Conservation (phyloP, 495 filamentous ascomycete species). For the Bacidia gigantensis region DNA sequence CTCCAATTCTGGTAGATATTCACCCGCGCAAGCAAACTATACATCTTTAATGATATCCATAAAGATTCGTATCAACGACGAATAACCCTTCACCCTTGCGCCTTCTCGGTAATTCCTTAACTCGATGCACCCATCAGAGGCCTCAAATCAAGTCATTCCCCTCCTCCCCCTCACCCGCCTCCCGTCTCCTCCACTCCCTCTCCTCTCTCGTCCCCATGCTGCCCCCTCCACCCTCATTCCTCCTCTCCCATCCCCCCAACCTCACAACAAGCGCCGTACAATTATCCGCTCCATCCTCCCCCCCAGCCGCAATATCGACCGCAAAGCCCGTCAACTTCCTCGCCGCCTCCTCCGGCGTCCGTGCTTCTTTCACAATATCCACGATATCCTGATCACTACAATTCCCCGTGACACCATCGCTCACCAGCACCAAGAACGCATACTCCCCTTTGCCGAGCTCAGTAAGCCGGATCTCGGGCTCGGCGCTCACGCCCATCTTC, state of each 20-base stretch:
- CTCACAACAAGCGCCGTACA: slow-evolving; percentile 87
- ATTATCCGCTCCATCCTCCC: slow-evolving; percentile 53
- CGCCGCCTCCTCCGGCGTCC: slow-evolving; percentile 75
- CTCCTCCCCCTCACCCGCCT: slow-evolving; percentile 75
- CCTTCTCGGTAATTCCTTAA: too few relatives aligned
- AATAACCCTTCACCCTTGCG: too few relatives aligned
- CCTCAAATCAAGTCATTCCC: slow-evolving; percentile 34
- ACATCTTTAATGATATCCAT: too few relatives aligned
- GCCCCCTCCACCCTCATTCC: slow-evolving; percentile 74
- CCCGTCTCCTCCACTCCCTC: slow-evolving; percentile 68
- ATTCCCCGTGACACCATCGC: slow-evolving; percentile 74
- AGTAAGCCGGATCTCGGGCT: slow-evolving; percentile 67
- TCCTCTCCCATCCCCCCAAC: slow-evolving; percentile 88
- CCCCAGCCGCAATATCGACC: slow-evolving; percentile 61
- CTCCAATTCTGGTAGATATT: too few relatives aligned
- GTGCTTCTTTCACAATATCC: slow-evolving; percentile 85
- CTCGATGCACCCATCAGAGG: background rate
- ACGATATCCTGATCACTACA: slow-evolving; percentile 86
- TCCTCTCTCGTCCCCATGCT: slow-evolving; percentile 83
- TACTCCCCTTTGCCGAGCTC: slow-evolving; percentile 72
- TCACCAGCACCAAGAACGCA: slow-evolving; percentile 74
- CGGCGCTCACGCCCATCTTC: slow-evolving; percentile 82
- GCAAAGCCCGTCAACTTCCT: slow-evolving; percentile 70
- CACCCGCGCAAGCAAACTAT: too few relatives aligned
- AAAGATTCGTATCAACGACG: too few relatives aligned